These are phyloP conservation scores for Fraxinus dipetala DNA, from an alignment of 305 asterid genomes.

Conservation along the genomic window DNA sequence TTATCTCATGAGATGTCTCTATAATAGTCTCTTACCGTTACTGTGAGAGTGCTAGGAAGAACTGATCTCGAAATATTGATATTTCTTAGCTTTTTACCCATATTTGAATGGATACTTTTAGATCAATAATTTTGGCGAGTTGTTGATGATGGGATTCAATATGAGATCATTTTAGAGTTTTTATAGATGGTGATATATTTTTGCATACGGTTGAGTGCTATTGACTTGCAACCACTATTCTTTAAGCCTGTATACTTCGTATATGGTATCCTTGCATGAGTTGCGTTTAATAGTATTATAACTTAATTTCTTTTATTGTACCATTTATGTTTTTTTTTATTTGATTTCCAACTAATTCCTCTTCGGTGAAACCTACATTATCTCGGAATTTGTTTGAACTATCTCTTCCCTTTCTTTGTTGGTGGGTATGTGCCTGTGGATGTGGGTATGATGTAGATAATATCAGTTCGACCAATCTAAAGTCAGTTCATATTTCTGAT, in stretches of 20 bases:
- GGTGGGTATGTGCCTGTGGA: conserved; percentile 2
- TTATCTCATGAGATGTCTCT: neutral
- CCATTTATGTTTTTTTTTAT: neutral
- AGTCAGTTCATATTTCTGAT: conserved; percentile 1
- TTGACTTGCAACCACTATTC: neutral
- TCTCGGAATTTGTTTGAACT: neutral
- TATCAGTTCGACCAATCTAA: conserved; percentile 9
- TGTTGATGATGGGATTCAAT: neutral
- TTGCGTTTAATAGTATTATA: neutral
- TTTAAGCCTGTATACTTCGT: neutral
- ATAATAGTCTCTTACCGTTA: neutral
- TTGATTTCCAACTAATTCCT: neutral
- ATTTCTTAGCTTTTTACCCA: neutral
- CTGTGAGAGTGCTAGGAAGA: neutral
- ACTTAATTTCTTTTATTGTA: neutral
- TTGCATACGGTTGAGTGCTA: neutral
- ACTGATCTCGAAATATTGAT: neutral
- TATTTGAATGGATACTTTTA: neutral
- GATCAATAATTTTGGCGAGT: neutral
- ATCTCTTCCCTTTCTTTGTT: neutral
- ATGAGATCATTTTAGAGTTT: neutral
- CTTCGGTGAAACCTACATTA: neutral
- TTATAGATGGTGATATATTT: neutral
- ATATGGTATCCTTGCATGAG: neutral
- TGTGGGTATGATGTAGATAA: neutral